Base-by-base conservation (phyloP, 179 eudicot species). In the Nepenthes alata region DNA sequence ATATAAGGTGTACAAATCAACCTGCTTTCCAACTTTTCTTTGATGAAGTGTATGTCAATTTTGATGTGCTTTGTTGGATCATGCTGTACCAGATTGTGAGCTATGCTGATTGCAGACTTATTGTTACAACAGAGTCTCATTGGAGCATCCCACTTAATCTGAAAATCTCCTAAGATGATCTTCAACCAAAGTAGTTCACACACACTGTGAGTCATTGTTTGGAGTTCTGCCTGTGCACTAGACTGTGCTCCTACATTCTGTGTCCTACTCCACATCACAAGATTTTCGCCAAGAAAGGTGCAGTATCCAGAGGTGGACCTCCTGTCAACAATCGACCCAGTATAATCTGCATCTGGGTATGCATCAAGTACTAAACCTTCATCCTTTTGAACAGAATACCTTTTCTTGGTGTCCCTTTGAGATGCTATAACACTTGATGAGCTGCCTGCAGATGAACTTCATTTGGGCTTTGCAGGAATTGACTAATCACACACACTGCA, bases 401-500 rank as follows among this genome's bases (percentile, higher is more conserved):
- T 16, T 16, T 25, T 55, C n/a, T 2, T 37, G 50, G 11, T 48
- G 56, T 25, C 57, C 35, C 38, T 37, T 39, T 25, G 3, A 53
- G 9, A 9, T 53, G 11, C 36, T 56, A 12, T 35, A 56, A 12
- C 5, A 56, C 44, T 7, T n/a, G 34, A 34, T 54, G 35, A 14
- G 57, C 57, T 54, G 57, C 57, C 15, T 55, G 11, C 6, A 55
- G 11, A 35, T 55, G 58, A 5, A 55, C 37, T 55, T 55, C 37
- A 10, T 55, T 55, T 50, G 35, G 57, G 10, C 11, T 53, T 0
- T 53, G 56, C 56, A 53, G 13, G 10, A 53, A 53, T 34, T 13
- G 56, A 53, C 56, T 53, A 14, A 53, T 53, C 35, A 53, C 56
- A 53, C 5, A 5, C 41, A 36, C 59, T 10, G 57, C 57, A 54